A percentile compares a stretch with the other conserved stretches of the same genome.
Conservation (phyloP, 2,329 filamentous ascomycete genomes). For the Dactylellina sp. region DNA sequence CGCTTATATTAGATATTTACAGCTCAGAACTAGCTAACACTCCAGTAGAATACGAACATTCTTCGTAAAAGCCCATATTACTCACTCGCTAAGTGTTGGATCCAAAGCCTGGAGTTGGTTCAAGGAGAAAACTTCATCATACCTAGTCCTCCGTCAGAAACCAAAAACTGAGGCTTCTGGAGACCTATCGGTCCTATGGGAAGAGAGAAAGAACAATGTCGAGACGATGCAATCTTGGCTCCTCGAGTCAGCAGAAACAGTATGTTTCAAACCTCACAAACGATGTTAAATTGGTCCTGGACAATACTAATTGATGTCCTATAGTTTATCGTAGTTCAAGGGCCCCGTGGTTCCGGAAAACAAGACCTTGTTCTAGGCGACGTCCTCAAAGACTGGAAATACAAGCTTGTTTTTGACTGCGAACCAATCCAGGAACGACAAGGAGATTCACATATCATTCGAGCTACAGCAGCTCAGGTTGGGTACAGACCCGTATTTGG, state of each 20-base stretch:
- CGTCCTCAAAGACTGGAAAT: slow-evolving; percentile 78
- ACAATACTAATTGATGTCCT: neutral
- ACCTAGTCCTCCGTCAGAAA: slow-evolving; percentile 70
- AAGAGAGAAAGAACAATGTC: slow-evolving; percentile 84
- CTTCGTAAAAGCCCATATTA: slow-evolving; percentile 89
- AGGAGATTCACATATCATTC: slow-evolving; percentile 87
- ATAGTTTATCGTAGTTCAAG: slow-evolving; percentile 77
- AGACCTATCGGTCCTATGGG: slow-evolving; percentile 84
- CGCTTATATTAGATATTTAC: too few species aligned
- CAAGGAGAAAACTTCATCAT: slow-evolving; percentile 76
- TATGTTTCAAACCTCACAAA: slow-evolving; percentile 69
- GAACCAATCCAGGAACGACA: slow-evolving; percentile 91
- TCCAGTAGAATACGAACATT: slow-evolving; percentile 78
- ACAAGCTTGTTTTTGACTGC: slow-evolving; percentile 89
- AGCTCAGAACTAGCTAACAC: slow-evolving; percentile 31
- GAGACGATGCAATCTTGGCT: slow-evolving; percentile 86
- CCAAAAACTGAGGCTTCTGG: slow-evolving; percentile 72
- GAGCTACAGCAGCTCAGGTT: slow-evolving; percentile 81
- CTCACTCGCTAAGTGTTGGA: slow-evolving; percentile 77
- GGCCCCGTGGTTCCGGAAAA: slow-evolving; percentile 90
- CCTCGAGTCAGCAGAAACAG: slow-evolving; percentile 84
- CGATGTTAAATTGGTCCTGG: neutral
- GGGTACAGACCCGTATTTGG: slow-evolving; percentile 94
- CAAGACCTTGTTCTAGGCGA: slow-evolving; percentile 87
- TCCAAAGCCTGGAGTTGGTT: slow-evolving; percentile 86